Conservation (phyloP, 352 stramenopile genomes). For the Pythium guiyangense region DNA sequence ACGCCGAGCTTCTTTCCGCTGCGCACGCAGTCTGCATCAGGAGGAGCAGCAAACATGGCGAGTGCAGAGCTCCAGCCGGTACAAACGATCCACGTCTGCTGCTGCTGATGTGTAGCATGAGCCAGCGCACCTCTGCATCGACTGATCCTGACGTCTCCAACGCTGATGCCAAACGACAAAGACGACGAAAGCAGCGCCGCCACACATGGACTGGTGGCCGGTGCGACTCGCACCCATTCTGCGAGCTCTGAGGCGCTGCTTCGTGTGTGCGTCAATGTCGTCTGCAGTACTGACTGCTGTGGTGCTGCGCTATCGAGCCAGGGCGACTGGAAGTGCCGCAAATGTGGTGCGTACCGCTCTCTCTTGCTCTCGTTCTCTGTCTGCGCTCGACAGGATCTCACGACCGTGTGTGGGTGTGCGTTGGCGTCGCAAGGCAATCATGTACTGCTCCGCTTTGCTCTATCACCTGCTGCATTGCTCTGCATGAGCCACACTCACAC, state of each 20-base stretch:
- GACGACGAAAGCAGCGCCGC: conserved; percentile 42
- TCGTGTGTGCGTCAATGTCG: not conserved
- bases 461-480: not conserved
- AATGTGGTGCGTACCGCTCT: conserved; percentile 38
- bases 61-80: conserved; percentile 10
- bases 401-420: not conserved
- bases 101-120: not conserved
- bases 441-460: conserved; percentile 20
- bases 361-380: not conserved
- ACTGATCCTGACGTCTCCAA: not conserved
- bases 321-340: conserved; percentile 78
- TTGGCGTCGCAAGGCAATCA: conserved; percentile 34
- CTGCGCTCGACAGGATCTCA: conserved; percentile 4
- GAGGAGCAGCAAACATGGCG: not conserved
- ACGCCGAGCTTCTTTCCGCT: conserved; percentile 38
- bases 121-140: not conserved
- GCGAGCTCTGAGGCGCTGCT: not conserved
- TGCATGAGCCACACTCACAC: not conserved
- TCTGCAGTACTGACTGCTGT: conserved; percentile 14
- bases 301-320: conserved; percentile 15
- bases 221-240: conserved; percentile 20
- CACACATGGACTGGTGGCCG: conserved; percentile 80
- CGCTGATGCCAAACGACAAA: not conserved
- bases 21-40: not conserved
- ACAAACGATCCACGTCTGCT: conserved; percentile 19